These are phyloP conservation scores for Penicillium olsonii DNA, from an alignment of 2,329 filamentous ascomycete species.

Conservation along the genomic window DNA sequence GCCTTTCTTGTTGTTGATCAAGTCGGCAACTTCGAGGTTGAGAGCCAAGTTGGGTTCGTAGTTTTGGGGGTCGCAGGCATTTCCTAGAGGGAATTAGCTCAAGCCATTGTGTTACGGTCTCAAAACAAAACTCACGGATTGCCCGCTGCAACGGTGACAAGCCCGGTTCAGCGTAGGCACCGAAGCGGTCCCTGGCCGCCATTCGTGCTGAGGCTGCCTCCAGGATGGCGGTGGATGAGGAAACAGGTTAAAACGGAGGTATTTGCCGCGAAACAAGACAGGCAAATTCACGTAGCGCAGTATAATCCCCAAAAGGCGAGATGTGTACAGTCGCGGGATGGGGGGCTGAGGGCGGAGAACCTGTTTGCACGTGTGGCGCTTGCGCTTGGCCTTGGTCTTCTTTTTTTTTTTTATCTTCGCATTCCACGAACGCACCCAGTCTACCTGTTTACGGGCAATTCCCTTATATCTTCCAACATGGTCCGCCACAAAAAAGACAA, in stretches of 20 bases:
- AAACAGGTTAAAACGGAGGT: constrained; percentile 4
- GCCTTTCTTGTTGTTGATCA: constrained; percentile 97
- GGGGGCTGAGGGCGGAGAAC: constrained; percentile 22
- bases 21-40: constrained; percentile 92
- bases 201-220: constrained; percentile 95
- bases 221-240: constrained; percentile 56
- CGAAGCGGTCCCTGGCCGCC: constrained; percentile 92
- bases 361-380: constrained; percentile 31
- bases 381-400: constrained; percentile 19
- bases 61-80: constrained; percentile 95
- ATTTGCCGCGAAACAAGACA: constrained; percentile 6
- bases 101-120: neutral
- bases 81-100: constrained; percentile 55
- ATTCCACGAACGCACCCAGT: neutral
- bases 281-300: constrained; percentile 11
- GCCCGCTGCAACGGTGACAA: constrained; percentile 90
- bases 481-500: constrained; percentile 95
- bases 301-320: constrained; percentile 11
- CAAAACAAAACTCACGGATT: constrained; percentile 61
- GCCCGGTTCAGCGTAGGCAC: constrained; percentile 73
- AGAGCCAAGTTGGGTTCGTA: constrained; percentile 96
- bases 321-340: constrained; percentile 17
- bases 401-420: constrained; percentile 15
- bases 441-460: neutral
- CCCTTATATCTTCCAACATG: constrained; percentile 54